Conservation (phyloP, 306 rosid species). For the Citrullus colocynthis region DNA sequence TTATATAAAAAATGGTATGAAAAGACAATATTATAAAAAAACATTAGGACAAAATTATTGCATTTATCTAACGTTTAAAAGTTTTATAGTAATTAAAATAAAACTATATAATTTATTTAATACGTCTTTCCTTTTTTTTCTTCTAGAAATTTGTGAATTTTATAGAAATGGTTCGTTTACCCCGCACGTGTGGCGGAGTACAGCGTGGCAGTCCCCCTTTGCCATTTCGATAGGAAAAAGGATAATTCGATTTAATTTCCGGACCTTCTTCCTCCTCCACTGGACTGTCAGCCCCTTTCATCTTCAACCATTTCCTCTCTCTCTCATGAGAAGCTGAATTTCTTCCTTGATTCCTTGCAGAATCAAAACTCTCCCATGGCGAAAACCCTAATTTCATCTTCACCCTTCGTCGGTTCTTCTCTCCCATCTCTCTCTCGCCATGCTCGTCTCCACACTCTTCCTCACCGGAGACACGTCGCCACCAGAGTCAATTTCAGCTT, state of each 20-base stretch:
- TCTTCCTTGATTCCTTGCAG: background rate
- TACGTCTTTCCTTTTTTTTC: no score
- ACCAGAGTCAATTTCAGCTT: slow-evolving; percentile 68
- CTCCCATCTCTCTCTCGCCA: slow-evolving; percentile 51
- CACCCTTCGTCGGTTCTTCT: slow-evolving; percentile 53
- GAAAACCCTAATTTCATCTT: slow-evolving; percentile 55
- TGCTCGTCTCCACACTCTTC: slow-evolving; percentile 23
- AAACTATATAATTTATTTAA: no score
- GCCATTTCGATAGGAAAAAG: background rate
- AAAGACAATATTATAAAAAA: no score
- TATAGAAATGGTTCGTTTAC: background rate
- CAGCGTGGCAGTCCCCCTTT: background rate
- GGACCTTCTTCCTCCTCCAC: slow-evolving; percentile 8
- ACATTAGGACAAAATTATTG: no score
- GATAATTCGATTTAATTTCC: slow-evolving; percentile 25
- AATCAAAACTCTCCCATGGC: slow-evolving; percentile 55
- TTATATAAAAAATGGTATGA: no score
- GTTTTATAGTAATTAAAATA: no score
- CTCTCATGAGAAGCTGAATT: slow-evolving; percentile 45
- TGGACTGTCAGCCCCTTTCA: slow-evolving; percentile 16
- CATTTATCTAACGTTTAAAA: no score
- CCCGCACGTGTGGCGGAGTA: background rate
- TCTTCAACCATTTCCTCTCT: slow-evolving; percentile 14
- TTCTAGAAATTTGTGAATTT: no score
- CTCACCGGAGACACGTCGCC: slow-evolving; percentile 32